Evolutionary conservation across 2,329 filamentous ascomycete genomes (phyloP).

Genomic region (Exophiala lecanii-corni): DNA sequence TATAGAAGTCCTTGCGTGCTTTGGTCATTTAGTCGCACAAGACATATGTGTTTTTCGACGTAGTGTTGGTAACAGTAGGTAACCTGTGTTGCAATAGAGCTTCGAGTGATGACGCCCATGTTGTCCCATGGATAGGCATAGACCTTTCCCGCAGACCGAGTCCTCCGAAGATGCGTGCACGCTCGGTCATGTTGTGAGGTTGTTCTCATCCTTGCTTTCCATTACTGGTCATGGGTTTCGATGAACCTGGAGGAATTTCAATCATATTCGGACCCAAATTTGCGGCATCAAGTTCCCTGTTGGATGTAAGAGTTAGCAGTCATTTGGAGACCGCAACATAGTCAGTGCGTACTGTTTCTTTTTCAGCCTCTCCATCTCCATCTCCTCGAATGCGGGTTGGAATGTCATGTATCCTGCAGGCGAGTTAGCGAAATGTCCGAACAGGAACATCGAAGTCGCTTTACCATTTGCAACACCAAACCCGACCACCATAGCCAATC

Average conservation of each 20-base stretch:
- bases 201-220: neutral
- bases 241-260: conserved; percentile 15
- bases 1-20: too few species aligned
- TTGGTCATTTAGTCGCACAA: too few species aligned
- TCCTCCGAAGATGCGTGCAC: too few species aligned
- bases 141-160: too few species aligned
- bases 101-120: too few species aligned
- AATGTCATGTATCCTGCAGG: conserved; percentile 40
- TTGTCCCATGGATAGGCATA: too few species aligned
- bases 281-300: conserved; percentile 15
- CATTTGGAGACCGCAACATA: neutral
- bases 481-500: conserved; percentile 35
- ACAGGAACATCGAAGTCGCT: neutral
- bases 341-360: conserved; percentile 12
- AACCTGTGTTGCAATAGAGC: too few species aligned
- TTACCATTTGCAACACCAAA: conserved; percentile 39
- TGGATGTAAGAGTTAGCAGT: neutral
- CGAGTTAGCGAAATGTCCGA: neutral
- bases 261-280: conserved; percentile 20
- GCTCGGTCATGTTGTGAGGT: too few species aligned
- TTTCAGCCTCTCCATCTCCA: conserved; percentile 31
- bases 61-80: too few species aligned
- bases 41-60: too few species aligned
- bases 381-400: conserved; percentile 37
- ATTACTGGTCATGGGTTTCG: neutral